phyloP scores from a whole-genome alignment of 805 yeast genomes.

The Candida krabiensis region DNA sequence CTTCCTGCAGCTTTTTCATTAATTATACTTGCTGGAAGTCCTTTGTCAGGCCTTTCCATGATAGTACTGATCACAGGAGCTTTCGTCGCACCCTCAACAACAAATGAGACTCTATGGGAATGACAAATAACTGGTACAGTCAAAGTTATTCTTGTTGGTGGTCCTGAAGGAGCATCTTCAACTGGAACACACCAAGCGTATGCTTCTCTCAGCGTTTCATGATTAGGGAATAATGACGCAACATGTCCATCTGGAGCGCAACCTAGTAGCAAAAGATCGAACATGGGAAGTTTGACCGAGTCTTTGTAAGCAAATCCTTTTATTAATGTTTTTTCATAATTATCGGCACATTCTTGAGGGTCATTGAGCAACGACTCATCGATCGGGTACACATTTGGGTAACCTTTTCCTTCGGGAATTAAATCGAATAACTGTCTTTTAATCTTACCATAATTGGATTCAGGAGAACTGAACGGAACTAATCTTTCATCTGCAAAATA shows the following conservation, averaged over 20 bases:
- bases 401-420: constrained; percentile 47
- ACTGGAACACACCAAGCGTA: constrained; percentile 96
- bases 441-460: constrained; percentile 88
- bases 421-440: constrained; percentile 78
- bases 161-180: constrained; percentile 87
- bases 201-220: constrained; percentile 82
- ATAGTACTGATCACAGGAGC: constrained; percentile 89
- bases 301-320: constrained; percentile 94
- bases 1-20: constrained; percentile 96
- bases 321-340: constrained; percentile 82
- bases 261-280: constrained; percentile 86
- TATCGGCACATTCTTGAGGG: constrained; percentile 92
- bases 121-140: constrained; percentile 95
- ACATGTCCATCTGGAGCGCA: constrained; percentile 99
- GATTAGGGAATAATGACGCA: constrained; percentile 94
- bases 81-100: constrained; percentile 94
- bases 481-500: constrained; percentile 96
- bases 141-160: constrained; percentile 79
- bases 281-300: constrained; percentile 92
- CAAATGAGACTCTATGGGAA: constrained; percentile 88
- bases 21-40: constrained; percentile 89
- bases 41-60: constrained; percentile 96
- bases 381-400: constrained; percentile 80
- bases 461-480: constrained; percentile 80
- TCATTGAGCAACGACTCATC: constrained; percentile 73